These are phyloP conservation scores for Cicer yamashitae DNA, from an alignment of 306 rosid genomes.

Conservation along the genomic window DNA sequence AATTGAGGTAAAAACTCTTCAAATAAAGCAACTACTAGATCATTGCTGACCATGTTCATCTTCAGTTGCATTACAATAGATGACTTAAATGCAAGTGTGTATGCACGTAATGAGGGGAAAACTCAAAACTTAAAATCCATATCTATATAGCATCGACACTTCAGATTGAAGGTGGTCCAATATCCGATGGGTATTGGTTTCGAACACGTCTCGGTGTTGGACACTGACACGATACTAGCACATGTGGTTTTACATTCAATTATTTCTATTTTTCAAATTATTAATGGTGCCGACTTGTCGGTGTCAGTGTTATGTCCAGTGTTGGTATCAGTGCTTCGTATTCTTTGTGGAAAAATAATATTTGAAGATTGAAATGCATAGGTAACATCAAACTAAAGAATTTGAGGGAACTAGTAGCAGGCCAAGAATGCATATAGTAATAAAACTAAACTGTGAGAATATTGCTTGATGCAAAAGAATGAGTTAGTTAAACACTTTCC, in stretches of 20 bases:
- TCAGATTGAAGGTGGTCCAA: no score
- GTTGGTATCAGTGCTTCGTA: no score
- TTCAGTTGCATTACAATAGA: not conserved
- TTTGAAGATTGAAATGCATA: not conserved
- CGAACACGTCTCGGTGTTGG: no score
- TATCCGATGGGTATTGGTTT: no score
- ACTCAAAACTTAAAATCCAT: not conserved
- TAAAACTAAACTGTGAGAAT: not conserved
- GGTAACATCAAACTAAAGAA: not conserved
- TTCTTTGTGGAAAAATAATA: no score
- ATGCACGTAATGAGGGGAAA: not conserved
- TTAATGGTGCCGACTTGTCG: no score
- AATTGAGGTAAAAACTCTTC: not conserved
- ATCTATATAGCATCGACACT: not conserved
- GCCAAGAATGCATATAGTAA: no score
- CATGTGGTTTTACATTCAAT: no score
- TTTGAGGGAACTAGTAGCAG: not conserved
- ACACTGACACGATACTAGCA: no score
- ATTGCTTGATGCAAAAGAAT: not conserved
- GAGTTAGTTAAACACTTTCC: not conserved
- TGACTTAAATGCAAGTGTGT: not conserved
- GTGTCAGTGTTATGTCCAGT: no score
- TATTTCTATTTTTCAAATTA: no score
- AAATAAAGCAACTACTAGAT: slow-evolving; percentile 1
- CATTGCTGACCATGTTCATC: not conserved